Percentiles rank a stretch among this genome's conserved stretches.
Conservation (phyloP, 2,329 filamentous ascomycete genomes). For the Exophiala calicioides region DNA sequence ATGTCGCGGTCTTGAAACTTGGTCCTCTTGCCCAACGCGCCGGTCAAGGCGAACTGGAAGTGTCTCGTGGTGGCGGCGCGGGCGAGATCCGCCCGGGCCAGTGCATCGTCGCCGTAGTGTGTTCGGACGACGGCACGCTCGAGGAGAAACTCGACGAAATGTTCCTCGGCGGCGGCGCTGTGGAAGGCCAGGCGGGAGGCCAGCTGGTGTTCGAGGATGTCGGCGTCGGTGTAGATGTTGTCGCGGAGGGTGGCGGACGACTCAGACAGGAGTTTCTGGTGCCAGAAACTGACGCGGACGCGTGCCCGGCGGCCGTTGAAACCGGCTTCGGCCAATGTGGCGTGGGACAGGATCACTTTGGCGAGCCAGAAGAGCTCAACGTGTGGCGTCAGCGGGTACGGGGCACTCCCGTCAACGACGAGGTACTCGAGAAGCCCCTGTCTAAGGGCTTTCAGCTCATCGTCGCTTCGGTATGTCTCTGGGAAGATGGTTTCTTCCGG, state of each 20-base stretch:
- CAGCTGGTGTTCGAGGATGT: conserved; percentile 46
- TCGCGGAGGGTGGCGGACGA: conserved; percentile 61
- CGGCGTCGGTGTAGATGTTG: conserved; percentile 61
- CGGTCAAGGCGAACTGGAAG: conserved; percentile 80
- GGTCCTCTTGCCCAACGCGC: conserved; percentile 71
- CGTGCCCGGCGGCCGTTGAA: conserved; percentile 59
- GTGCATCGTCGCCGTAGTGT: conserved; percentile 76
- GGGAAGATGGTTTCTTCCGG: conserved; percentile 54
- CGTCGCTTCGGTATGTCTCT: conserved; percentile 39
- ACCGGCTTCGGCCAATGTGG: conserved; percentile 47
- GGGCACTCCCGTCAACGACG: conserved; percentile 79
- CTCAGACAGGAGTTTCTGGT: conserved; percentile 68
- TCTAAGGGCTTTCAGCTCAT: conserved; percentile 51
- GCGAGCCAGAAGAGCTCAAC: conserved; percentile 83
- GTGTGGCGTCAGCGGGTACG: conserved; percentile 80
- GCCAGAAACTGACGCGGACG: conserved; percentile 72
- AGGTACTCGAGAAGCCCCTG: conserved; percentile 68
- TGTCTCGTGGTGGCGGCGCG: conserved; percentile 66
- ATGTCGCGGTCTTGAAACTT: conserved; percentile 50
- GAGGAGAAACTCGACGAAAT: conserved; percentile 63
- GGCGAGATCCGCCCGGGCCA: conserved; percentile 70
- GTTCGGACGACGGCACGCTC: conserved; percentile 83
- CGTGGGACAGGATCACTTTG: conserved; percentile 57
- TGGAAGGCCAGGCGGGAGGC: conserved; percentile 35
- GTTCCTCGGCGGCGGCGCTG: conserved; percentile 32